Evolutionary conservation across 495 filamentous ascomycete species (phyloP).

Genomic region (Aspergillus avenaceus): DNA sequence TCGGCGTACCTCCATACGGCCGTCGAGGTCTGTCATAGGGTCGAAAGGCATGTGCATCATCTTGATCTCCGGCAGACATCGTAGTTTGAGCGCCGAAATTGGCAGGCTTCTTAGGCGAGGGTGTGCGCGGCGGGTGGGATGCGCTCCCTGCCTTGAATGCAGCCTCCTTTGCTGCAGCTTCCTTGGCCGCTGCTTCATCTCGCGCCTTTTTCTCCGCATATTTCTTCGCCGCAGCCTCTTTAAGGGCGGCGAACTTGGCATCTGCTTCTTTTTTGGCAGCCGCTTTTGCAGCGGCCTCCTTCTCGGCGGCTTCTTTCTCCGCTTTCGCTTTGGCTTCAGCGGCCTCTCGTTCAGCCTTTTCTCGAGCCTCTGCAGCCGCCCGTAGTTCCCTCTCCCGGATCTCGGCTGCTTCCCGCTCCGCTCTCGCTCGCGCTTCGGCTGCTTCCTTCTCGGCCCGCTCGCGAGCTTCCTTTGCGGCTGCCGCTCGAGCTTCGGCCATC

Average conservation of each 20-base stretch:
- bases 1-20: conserved; percentile 39
- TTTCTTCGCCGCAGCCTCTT: conserved; percentile 42
- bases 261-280: conserved; percentile 45
- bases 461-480: conserved; percentile 41
- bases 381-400: conserved; percentile 21
- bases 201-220: conserved; percentile 46
- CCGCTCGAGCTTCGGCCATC: conserved; percentile 42
- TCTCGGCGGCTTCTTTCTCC: conserved; percentile 40
- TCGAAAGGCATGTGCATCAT: conserved; percentile 69
- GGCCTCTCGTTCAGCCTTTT: conserved; percentile 21
- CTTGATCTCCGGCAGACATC: conserved; percentile 44
- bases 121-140: conserved; percentile 36
- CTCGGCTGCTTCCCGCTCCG: conserved; percentile 27
- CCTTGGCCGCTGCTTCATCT: conserved; percentile 29
- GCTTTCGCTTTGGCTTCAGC: conserved; percentile 23
- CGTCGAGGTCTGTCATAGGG: conserved; percentile 75
- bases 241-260: conserved; percentile 42
- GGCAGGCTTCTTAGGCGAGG: conserved; percentile 54
- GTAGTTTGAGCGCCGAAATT: conserved; percentile 60
- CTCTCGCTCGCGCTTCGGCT: conserved; percentile 16
- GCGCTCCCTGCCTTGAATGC: conserved; percentile 21
- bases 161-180: conserved; percentile 25
- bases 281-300: conserved; percentile 42
- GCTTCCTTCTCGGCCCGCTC: conserved; percentile 37
- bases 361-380: conserved; percentile 27